Conservation (phyloP, 345 rosid genomes). For the Eucalyptus cloeziana region DNA sequence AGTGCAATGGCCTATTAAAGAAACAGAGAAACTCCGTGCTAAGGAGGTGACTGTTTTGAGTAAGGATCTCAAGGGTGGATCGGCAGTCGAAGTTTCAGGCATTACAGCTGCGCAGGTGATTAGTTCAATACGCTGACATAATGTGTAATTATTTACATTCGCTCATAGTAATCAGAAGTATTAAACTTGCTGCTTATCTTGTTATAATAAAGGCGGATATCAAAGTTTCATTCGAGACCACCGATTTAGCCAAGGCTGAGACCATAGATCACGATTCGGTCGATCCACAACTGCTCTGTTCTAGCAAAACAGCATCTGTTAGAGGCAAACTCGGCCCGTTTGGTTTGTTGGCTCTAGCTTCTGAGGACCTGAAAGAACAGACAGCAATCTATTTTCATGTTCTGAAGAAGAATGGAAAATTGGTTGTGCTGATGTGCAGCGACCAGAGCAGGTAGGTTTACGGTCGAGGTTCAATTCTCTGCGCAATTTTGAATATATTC, state of each 20-base stretch:
- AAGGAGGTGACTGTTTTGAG: constrained; percentile 2
- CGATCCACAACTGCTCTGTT: constrained; percentile 32
- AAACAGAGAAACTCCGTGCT: constrained; percentile 24
- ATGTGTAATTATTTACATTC: not conserved
- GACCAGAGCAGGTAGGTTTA: constrained; percentile 33
- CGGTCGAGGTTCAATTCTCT: not conserved
- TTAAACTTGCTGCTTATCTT: not conserved
- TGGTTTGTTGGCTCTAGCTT: constrained; percentile 47
- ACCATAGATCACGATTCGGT: constrained; percentile 2
- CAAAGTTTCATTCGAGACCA: constrained; percentile 33
- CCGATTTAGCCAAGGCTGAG: constrained; percentile 14
- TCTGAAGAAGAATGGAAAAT: constrained; percentile 14
- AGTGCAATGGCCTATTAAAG: constrained; percentile 59
- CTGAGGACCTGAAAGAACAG: constrained; percentile 35
- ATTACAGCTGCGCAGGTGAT: constrained; percentile 44
- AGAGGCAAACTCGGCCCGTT: constrained; percentile 46
- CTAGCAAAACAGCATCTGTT: constrained; percentile 10
- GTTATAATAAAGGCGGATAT: constrained; percentile 13
- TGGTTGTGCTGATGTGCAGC: constrained; percentile 44
- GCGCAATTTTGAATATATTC: not conserved
- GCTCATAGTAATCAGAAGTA: not conserved
- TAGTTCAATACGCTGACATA: not conserved
- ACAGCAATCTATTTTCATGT: constrained; percentile 55
- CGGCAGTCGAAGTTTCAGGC: constrained; percentile 22
- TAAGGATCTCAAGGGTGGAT: constrained; percentile 17